Base-by-base conservation (phyloP, 441 rosid species). In the Hypseocharis bilobata region DNA sequence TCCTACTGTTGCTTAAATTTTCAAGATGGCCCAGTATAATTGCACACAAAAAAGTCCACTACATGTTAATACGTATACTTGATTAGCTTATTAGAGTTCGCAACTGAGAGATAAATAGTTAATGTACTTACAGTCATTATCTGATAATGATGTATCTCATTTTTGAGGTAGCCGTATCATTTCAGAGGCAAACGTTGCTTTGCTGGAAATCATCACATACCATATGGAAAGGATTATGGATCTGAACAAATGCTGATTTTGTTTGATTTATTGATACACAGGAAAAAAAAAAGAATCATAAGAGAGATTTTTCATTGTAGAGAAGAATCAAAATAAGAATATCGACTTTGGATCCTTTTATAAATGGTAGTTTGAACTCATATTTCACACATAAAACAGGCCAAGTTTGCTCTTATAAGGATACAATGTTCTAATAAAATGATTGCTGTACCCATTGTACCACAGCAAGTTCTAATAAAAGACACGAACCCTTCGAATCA, bases 91-190 rank as follows among this genome's bases (percentile, higher is more conserved):
- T 29, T 11, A 13, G 13, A 26, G 19, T 30, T 23, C 60, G 47
- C 36, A 27, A 45, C 8, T 20, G 25, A 36, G 22, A 22, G 45
- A 56, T 55, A 10, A 10, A 23, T 3, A 2, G 23, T 14, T 26
- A 10, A 44, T 49, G 38, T 4, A 42, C 62, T 28, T 26, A 54
- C 54, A 8, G 3, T 64, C 20, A 32, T 13, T 38, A 29, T 54
- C 58, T 34, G 63, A 62, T 67, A 56, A 60, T 60, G 23, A 25
- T 11, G 44, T n/a, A 14, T 55, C 47, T 52, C 19, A 17, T 59
- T 40, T 49, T 14, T 54, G n/a, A 40, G 49, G 23, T 58, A 29
- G 23, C 19, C 14, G 34, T 25, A n/a, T 1, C 52, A 14, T 7
- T 64, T 49, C 36, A 55, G 62, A 7, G 32, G 52, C 17, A 42